Base-by-base conservation (phyloP, 495 filamentous ascomycete genomes). In the Penicillium ucsense region DNA sequence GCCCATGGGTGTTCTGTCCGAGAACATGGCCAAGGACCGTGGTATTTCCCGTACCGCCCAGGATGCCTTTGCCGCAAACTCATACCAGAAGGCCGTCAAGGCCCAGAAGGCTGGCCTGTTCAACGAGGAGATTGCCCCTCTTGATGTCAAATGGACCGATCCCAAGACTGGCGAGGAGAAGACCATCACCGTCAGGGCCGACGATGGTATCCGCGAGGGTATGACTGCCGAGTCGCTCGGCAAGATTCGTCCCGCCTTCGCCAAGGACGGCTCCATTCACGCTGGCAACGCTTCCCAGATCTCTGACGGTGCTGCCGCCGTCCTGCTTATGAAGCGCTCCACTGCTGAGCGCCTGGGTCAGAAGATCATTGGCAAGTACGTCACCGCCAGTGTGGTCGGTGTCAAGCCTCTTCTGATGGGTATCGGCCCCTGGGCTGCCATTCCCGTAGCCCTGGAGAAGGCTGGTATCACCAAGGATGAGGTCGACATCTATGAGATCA, bases 401-500 rank as follows among this genome's bases (percentile, higher is more conserved):
- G 90, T 97, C 42, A 79, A 84, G 65, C 92, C 92, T 3, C 73
- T 97, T 34, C 82, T 96, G 41, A 98, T 98, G 92, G 92, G 92
- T 55, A 71, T 95, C 47, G 92, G 92, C 2, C 92, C 92, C 12
- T 95, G 89, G 85, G 89, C 89, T 65, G 90, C 92, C 31, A 96
- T 98, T 63, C 92, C 92, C 48, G 83, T 89, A 59, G 88, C 87
- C 5, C 82, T 95, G 51, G 75, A 83, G 65, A 90, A 92, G 63
- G 85, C 89, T 3, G 86, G 89, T 37, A 78, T 98, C 51, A 78
- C 74, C 52, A 89, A 86, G 70, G 85, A 91, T 40, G 92, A 97
- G 52, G 88, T 98, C 34, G 94, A 96, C 65, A 86, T 97, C 62
- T 98, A 77, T 62, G 92, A 98, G 81, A 97, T 98, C 77, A 98